Base-by-base conservation (phyloP, 2,329 filamentous ascomycete genomes). In the Trichoderma brevicompactum region DNA sequence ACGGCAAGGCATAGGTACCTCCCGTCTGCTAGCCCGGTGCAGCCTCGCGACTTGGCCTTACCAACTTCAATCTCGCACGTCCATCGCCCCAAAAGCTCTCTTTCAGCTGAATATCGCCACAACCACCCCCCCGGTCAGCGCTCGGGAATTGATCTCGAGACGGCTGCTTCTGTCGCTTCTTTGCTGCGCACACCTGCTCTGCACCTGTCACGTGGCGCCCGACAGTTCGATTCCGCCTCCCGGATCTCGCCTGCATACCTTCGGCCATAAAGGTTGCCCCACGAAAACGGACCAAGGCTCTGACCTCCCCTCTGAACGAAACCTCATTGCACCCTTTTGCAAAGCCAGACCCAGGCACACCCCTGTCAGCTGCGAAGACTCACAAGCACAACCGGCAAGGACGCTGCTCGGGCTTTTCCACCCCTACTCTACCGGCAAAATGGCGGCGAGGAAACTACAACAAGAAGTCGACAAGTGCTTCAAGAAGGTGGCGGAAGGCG, bases 401-500 rank as follows among this genome's bases (percentile, higher is more conserved):
- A 53, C 49, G 49, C 59, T 36, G 49, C 40, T 54, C 17, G 36
- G 59, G 40, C 59, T 36, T 66, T 53, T 63, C 48, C 52, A 23
- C 40, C 36, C 49, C 67, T 55, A 50, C 66, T 67, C 44, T 32
- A 49, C 46, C 52, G 64, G 66, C 80, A 85, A 79, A 74, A 99
- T 99, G 95, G 92, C 95, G 73, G 92, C 92, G 78, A 89, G 95
- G 78, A 99, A 99, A 85, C 87, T 97, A 73, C 92, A 95, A 79
- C 94, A 98, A 82, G 95, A 99, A 82, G 94, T 98, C 74, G 95
- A 99, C 77, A 97, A 97, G 83, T 96, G 92, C 87, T 98, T 97
- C 88, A 99, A 99, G 82, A 96, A 96, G 85, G 94, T 98, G 75
- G 86, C 88, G 54, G 94, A 98, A 82, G 95, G 95, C 62, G 93